These are phyloP conservation scores for Clathrospora elynae DNA, from an alignment of 2,329 filamentous ascomycete genomes.

Conservation along the genomic window DNA sequence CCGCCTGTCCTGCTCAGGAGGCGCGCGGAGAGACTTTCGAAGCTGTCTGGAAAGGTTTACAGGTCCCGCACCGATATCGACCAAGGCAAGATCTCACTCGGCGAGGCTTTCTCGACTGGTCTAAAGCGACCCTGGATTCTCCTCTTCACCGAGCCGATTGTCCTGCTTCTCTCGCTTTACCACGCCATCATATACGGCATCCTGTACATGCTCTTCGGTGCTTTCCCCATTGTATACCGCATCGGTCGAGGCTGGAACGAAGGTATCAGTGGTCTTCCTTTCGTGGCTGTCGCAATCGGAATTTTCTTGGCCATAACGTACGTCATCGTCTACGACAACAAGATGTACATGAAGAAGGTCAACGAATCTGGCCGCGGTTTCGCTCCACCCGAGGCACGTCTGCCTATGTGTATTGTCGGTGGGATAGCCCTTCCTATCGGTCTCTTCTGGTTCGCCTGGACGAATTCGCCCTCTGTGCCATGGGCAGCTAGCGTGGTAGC, in stretches of 20 bases:
- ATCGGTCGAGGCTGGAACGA: conserved; percentile 44
- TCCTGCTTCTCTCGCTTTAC: conserved; percentile 67
- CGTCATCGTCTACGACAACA: conserved; percentile 48
- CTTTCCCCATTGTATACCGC: conserved; percentile 67
- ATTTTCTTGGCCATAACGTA: conserved; percentile 65
- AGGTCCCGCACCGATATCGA: conserved; percentile 54
- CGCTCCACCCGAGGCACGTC: conserved; percentile 68
- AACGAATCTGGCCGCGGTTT: conserved; percentile 57
- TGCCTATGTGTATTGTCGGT: conserved; percentile 67
- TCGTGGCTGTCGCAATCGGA: conserved; percentile 71
- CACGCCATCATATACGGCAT: conserved; percentile 60
- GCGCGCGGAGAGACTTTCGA: conserved; percentile 55
- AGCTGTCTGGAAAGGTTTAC: conserved; percentile 60
- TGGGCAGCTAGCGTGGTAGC: conserved; percentile 62
- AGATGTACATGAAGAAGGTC: conserved; percentile 48
- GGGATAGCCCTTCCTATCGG: conserved; percentile 63
- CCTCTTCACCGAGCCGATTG: conserved; percentile 72
- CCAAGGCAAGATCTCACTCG: conserved; percentile 52
- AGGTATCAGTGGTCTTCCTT: conserved; percentile 54
- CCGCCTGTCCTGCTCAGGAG: conserved; percentile 61
- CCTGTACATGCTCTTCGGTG: conserved; percentile 57
- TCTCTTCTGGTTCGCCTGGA: conserved; percentile 53
- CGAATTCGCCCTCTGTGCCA: conserved; percentile 56
- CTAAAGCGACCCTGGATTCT: conserved; percentile 71
- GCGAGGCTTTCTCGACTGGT: conserved; percentile 59